These are phyloP conservation scores for Stephania japonica DNA, from an alignment of 164 flowering plant genomes.

Conservation along the genomic window DNA sequence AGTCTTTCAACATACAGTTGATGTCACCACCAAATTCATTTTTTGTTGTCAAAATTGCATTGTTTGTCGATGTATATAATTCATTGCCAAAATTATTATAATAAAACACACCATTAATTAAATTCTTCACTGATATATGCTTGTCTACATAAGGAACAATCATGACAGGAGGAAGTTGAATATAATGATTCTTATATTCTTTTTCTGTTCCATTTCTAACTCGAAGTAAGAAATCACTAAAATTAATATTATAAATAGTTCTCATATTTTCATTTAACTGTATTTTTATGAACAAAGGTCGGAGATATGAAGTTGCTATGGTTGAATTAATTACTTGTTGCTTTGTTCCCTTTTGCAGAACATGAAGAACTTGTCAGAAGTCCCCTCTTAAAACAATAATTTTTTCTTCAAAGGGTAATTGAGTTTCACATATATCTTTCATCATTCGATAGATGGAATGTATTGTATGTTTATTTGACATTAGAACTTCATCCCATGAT, in stretches of 20 bases:
- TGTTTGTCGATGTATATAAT: background rate
- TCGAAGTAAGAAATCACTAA: background rate
- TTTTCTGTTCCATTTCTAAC: conserved; percentile 7
- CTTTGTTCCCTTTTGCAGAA: background rate
- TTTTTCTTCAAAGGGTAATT: conserved; percentile 10
- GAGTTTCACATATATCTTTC: background rate
- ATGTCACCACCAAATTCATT: background rate
- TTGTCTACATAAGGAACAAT: background rate
- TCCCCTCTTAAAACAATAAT: conserved; percentile 12
- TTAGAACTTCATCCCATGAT: conserved; percentile 19
- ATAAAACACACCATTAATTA: background rate
- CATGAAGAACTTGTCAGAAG: conserved; percentile 6
- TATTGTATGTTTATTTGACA: background rate
- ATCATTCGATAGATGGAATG: conserved; percentile 13
- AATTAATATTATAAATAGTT: background rate
- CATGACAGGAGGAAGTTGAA: background rate
- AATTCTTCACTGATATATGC: background rate
- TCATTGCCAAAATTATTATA: background rate
- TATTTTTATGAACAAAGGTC: background rate
- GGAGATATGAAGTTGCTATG: background rate
- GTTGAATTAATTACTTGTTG: background rate
- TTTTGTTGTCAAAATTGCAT: background rate
- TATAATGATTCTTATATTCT: background rate
- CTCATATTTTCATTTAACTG: background rate
- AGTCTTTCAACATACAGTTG: background rate